Conservation (phyloP, 2,329 filamentous ascomycete genomes). For the Arthrobotrys sinensis region DNA sequence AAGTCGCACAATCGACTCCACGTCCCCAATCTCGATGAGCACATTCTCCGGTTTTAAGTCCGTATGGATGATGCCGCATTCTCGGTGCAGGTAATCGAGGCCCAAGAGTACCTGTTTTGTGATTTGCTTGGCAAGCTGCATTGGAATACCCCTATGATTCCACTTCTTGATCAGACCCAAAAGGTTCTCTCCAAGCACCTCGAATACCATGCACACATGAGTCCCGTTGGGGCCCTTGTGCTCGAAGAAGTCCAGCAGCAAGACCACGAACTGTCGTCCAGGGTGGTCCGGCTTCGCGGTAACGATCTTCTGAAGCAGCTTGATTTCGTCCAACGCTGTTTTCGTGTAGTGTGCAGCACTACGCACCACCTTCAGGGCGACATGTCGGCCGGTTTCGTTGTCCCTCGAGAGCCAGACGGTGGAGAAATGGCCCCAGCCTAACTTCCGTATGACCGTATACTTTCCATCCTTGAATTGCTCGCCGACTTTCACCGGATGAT, state of each 20-base stretch:
- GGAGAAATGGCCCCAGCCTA: constrained; percentile 74
- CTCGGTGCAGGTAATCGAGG: constrained; percentile 94
- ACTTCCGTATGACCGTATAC: constrained; percentile 97
- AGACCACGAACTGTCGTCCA: constrained; percentile 94
- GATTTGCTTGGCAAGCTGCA: constrained; percentile 97
- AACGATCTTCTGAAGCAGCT: constrained; percentile 96
- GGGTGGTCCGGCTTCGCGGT: constrained; percentile 95
- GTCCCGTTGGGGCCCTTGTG: constrained; percentile 97
- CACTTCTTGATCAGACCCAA: constrained; percentile 77
- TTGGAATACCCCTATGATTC: constrained; percentile 97
- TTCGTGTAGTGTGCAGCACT: constrained; percentile 99
- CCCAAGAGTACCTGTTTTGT: constrained; percentile 97
- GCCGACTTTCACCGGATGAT: constrained; percentile 93
- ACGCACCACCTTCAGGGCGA: constrained; percentile 96
- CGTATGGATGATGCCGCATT: constrained; percentile 99
- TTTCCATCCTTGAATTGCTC: constrained; percentile 98
- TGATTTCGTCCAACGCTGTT: constrained; percentile 98
- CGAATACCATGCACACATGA: constrained; percentile 99
- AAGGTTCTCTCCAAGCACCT: constrained; percentile 95
- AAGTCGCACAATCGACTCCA: constrained; percentile 89
- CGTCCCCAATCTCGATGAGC: constrained; percentile 97
- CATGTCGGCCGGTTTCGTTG: constrained; percentile 89
- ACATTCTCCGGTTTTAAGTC: constrained; percentile 98
- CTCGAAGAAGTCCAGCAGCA: constrained; percentile 91
- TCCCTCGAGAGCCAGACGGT: constrained; percentile 77